Evolutionary conservation across 805 yeast species (phyloP).

Genomic region (Ogataea naganishii): DNA sequence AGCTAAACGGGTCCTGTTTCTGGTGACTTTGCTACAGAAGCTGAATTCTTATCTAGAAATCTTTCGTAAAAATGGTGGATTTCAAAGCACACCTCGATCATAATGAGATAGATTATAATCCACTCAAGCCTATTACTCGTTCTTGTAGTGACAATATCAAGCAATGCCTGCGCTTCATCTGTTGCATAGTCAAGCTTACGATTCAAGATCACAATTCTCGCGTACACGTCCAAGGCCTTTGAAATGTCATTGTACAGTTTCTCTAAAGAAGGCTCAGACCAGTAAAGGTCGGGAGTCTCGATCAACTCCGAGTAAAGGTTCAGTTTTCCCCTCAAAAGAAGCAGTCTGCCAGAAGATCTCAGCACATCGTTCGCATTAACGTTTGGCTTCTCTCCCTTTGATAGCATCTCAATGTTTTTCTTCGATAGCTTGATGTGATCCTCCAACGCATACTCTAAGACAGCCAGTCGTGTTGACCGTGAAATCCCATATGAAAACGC

Average conservation of each 20-base stretch:
- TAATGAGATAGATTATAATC: constrained; percentile 76
- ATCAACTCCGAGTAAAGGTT: constrained; percentile 82
- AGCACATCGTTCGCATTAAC: constrained; percentile 55
- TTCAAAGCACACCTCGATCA: constrained; percentile 83
- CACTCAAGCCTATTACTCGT: constrained; percentile 75
- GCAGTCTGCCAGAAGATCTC: constrained; percentile 62
- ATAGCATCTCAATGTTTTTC: constrained; percentile 53
- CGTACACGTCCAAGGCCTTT: constrained; percentile 61
- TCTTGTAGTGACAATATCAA: constrained; percentile 67
- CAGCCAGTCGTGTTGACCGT: constrained; percentile 77
- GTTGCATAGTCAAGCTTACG: constrained; percentile 85
- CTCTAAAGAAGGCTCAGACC: constrained; percentile 87
- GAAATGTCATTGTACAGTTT: constrained; percentile 65
- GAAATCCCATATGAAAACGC: constrained; percentile 88
- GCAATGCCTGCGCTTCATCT: constrained; percentile 74
- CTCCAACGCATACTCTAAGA: constrained; percentile 67
- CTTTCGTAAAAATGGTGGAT: constrained; percentile 63
- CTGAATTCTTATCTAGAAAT: constrained; percentile 14
- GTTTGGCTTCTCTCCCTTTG: constrained; percentile 48
- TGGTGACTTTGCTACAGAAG: constrained; percentile 1
- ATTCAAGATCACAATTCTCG: constrained; percentile 72
- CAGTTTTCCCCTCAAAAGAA: constrained; percentile 71
- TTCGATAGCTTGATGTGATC: constrained; percentile 56
- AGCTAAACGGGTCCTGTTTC: neutral
- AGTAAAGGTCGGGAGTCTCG: constrained; percentile 87